Evolutionary conservation across 73 alveolate genomes (phyloP).

Genomic region (Paramecium biaurelia): DNA sequence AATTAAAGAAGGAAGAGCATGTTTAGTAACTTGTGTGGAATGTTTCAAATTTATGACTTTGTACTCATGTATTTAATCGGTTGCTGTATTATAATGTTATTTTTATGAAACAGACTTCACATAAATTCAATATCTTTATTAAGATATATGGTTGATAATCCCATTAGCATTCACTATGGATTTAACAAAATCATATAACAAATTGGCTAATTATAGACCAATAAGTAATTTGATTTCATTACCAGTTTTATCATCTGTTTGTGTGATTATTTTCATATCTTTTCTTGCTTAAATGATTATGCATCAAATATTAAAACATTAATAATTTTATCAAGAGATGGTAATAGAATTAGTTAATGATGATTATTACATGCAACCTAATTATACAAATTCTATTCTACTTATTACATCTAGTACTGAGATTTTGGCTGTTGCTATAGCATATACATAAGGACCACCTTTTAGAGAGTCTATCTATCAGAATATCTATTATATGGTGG

Average conservation of each 20-base stretch:
- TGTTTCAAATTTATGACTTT: conserved; percentile 93
- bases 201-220: conserved; percentile 42
- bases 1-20: conserved; percentile 91
- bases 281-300: not conserved
- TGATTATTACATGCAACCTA: not conserved
- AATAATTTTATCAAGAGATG: not conserved
- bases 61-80: conserved; percentile 87
- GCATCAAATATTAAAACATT: not conserved
- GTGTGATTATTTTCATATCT: not conserved
- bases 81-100: conserved; percentile 75
- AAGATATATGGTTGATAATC: conserved; percentile 83
- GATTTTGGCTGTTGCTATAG: conserved; percentile 6
- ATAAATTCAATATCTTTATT: conserved; percentile 83
- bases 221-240: conserved; percentile 3
- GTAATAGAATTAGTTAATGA: not conserved
- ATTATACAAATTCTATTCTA: not conserved
- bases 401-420: not conserved
- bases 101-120: conserved; percentile 74
- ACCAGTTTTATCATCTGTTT: conserved; percentile 22
- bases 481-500: not conserved
- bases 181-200: conserved; percentile 75
- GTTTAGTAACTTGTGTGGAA: conserved; percentile 88
- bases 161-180: conserved; percentile 90
- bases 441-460: conserved; percentile 47
- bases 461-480: not conserved